Percentiles rank a stretch among this genome's conserved stretches.
Evolutionary conservation across 345 rosid genomes (phyloP).

Genomic region (Melaleuca quinquenervia): DNA sequence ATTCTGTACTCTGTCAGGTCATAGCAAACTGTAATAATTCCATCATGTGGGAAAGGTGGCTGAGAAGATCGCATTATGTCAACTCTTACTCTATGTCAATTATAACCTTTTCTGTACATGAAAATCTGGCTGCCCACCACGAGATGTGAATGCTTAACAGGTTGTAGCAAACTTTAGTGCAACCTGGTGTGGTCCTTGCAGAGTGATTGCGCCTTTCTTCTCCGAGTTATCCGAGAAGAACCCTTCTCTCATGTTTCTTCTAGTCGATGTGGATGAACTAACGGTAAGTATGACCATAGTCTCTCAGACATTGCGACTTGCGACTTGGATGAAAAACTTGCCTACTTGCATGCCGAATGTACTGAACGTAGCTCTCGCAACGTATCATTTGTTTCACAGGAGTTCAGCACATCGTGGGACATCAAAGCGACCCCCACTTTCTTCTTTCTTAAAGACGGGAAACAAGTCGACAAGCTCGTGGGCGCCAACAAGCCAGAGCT

Average conservation of each 20-base stretch:
- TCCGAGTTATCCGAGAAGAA: conserved; percentile 63
- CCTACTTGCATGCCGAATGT: not conserved
- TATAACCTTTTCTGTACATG: not conserved
- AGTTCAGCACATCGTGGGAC: conserved; percentile 77
- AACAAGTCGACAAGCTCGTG: conserved; percentile 69
- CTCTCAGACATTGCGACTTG: not conserved
- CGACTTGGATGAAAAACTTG: not conserved
- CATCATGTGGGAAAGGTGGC: not conserved
- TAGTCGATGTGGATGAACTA: conserved; percentile 77
- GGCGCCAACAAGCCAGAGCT: conserved; percentile 88
- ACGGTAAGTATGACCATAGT: conserved; percentile 30
- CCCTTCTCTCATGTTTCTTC: conserved; percentile 55
- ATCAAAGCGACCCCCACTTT: conserved; percentile 87
- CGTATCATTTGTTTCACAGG: conserved; percentile 26
- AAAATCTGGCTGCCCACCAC: not conserved
- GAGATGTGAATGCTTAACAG: conserved; percentile 9
- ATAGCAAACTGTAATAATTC: not conserved
- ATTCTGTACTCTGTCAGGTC: not conserved
- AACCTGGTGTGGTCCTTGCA: conserved; percentile 85
- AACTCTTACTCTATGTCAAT: not conserved
- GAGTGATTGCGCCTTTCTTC: conserved; percentile 54
- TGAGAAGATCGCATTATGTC: not conserved
- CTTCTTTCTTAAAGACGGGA: conserved; percentile 79
- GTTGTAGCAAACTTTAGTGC: conserved; percentile 83
- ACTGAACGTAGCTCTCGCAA: not conserved